Percentiles rank a stretch among this genome's conserved stretches.
Conservation (phyloP, 2,329 filamentous ascomycete species). For the Penicillium griseofulvum region DNA sequence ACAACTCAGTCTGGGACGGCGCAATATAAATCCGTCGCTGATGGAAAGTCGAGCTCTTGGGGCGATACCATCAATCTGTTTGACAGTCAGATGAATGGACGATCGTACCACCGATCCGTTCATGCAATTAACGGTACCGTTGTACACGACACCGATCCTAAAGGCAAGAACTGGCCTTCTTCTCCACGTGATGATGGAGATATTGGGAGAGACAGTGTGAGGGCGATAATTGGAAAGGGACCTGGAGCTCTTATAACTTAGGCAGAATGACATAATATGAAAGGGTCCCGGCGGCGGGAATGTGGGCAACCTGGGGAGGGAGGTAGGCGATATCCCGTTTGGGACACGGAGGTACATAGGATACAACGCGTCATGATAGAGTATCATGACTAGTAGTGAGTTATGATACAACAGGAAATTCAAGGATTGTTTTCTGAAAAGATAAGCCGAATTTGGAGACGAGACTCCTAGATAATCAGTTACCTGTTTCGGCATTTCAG, state of each 20-base stretch:
- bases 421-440: no score
- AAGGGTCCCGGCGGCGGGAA: no score
- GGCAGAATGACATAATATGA: not conserved
- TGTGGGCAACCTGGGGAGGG: no score
- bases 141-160: conserved; percentile 14
- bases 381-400: no score
- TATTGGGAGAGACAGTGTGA: not conserved
- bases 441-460: not conserved
- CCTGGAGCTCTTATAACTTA: not conserved
- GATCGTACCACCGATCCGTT: conserved; percentile 22
- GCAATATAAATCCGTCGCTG: conserved; percentile 22
- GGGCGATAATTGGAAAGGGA: not conserved
- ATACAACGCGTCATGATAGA: not conserved
- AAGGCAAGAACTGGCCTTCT: not conserved
- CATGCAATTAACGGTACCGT: conserved; percentile 30
- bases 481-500: not conserved
- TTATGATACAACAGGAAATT: not conserved
- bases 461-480: not conserved
- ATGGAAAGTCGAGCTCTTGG: conserved; percentile 25
- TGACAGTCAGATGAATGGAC: conserved; percentile 21
- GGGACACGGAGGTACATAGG: not conserved
- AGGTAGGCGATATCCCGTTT: not conserved
- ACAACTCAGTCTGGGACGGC: conserved; percentile 33
- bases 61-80: conserved; percentile 32
- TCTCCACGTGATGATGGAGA: not conserved